Evolutionary conservation across 352 stramenopile genomes (phyloP).

Genomic region (Lagenidium giganteum): DNA sequence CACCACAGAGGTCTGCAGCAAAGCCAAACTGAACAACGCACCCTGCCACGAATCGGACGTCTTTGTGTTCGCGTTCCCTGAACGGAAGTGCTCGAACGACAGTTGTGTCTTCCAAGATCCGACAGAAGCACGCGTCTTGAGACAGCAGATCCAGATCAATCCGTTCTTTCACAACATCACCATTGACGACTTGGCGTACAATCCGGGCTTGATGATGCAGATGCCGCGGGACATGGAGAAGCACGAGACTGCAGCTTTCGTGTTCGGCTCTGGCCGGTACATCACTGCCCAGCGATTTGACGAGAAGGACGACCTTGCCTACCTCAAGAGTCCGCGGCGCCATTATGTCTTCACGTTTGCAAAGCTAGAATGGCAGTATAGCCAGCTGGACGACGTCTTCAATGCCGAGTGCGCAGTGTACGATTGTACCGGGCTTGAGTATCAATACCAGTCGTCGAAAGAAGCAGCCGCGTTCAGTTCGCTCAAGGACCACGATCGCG

Average conservation of each 20-base stretch:
- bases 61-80: constrained; percentile 23
- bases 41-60: too few relatives aligned
- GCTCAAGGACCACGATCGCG: too few relatives aligned
- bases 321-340: background rate
- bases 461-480: too few relatives aligned
- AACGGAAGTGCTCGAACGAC: constrained; percentile 12
- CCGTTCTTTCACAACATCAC: constrained; percentile 32
- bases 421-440: too few relatives aligned
- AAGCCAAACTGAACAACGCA: too few relatives aligned
- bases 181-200: constrained; percentile 25
- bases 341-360: constrained; percentile 7
- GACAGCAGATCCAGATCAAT: constrained; percentile 29
- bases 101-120: constrained; percentile 39
- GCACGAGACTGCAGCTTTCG: constrained; percentile 21
- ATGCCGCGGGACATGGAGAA: constrained; percentile 16
- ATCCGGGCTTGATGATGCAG: constrained; percentile 25
- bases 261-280: constrained; percentile 26
- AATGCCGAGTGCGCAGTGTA: constrained; percentile 3
- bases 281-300: constrained; percentile 20
- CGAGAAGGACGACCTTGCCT: background rate
- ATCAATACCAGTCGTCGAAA: too few relatives aligned
- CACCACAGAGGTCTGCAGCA: too few relatives aligned
- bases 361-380: constrained; percentile 8
- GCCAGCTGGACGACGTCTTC: constrained; percentile 2
- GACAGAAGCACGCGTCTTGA: constrained; percentile 21